These are phyloP conservation scores for Pontederia crassipes DNA, from an alignment of 176 grass and related monocot species.

Conservation along the genomic window DNA sequence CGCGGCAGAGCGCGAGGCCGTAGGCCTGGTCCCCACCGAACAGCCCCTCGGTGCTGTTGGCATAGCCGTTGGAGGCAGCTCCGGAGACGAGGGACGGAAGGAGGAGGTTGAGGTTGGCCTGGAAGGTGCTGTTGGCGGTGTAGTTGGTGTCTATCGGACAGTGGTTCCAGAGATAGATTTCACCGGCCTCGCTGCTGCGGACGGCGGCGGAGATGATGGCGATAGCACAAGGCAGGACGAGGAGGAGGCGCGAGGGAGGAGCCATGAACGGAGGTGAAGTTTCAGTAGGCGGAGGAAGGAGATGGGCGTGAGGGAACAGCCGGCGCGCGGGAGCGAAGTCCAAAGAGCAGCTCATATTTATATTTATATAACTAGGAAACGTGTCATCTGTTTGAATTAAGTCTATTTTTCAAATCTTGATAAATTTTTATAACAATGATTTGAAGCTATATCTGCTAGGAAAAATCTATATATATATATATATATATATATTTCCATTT, in stretches of 20 bases:
- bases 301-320: too few relatives aligned
- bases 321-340: too few relatives aligned
- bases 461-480: too few relatives aligned
- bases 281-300: too few relatives aligned
- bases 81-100: not conserved
- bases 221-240: not conserved
- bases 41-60: not conserved
- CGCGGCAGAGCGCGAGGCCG: conserved; percentile 46
- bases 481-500: too few relatives aligned
- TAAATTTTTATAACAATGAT: too few relatives aligned
- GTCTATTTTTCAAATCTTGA: too few relatives aligned
- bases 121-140: conserved; percentile 28
- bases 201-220: too few relatives aligned
- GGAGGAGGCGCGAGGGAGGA: not conserved
- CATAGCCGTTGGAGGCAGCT: conserved; percentile 13
- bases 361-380: too few relatives aligned
- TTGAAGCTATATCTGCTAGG: too few relatives aligned
- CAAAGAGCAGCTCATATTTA: too few relatives aligned
- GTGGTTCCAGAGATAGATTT: not conserved
- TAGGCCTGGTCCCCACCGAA: conserved; percentile 12
- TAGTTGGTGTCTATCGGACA: conserved; percentile 20
- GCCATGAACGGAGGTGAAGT: not conserved
- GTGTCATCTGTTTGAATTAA: too few relatives aligned
- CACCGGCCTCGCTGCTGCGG: not conserved
- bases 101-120: conserved; percentile 20